Evolutionary conservation across 345 rosid species (phyloP).

Genomic region (Linum trigynum): DNA sequence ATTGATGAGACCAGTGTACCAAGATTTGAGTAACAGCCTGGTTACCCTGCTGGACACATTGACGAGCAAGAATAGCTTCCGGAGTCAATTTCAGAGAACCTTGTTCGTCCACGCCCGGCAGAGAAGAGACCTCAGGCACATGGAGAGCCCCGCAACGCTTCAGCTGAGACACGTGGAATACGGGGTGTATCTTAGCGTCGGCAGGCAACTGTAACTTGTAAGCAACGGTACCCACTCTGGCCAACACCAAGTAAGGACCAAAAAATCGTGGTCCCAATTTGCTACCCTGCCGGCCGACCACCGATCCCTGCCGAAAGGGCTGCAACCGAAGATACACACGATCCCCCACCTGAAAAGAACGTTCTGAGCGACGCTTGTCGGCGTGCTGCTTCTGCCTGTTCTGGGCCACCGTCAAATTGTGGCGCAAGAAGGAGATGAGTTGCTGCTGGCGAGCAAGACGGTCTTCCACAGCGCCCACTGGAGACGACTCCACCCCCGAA

Average conservation of each 20-base stretch:
- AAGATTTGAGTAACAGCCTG: too few relatives aligned
- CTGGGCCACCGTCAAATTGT: not conserved
- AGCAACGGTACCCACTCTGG: too few relatives aligned
- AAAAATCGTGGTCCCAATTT: not conserved
- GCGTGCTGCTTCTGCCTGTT: slow-evolving; percentile 1
- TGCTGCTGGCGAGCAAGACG: not conserved
- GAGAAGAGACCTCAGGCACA: too few relatives aligned
- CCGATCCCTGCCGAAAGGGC: not conserved
- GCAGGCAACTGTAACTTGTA: too few relatives aligned
- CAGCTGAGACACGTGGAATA: too few relatives aligned
- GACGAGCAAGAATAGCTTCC: too few relatives aligned
- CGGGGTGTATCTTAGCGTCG: too few relatives aligned
- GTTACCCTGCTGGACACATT: too few relatives aligned
- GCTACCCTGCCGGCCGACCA: not conserved
- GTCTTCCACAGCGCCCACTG: not conserved
- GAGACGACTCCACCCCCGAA: not conserved
- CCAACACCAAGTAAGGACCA: not conserved
- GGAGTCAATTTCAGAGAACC: too few relatives aligned
- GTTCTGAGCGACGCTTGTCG: not conserved
- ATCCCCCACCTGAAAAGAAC: not conserved
- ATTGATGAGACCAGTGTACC: too few relatives aligned
- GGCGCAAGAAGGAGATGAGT: not conserved
- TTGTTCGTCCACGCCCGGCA: too few relatives aligned
- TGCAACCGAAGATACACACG: not conserved
- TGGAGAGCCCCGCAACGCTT: too few relatives aligned